Conservation (phyloP, 169 alveolate genomes). For the Theileria orientalis region DNA sequence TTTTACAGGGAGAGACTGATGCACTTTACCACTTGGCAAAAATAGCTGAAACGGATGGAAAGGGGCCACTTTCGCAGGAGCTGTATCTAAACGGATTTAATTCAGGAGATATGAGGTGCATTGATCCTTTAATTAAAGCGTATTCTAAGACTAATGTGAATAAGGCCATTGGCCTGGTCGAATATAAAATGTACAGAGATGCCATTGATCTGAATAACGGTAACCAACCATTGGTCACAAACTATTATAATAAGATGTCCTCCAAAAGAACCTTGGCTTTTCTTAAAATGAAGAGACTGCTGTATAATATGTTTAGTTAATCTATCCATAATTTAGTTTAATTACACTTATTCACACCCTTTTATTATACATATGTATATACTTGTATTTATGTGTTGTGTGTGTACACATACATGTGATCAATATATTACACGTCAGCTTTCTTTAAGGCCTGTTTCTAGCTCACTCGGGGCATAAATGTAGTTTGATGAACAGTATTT, state of each 20-base stretch:
- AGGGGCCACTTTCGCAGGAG: conserved; percentile 16
- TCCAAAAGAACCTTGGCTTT: conserved; percentile 9
- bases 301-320: conserved; percentile 5
- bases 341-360: too few species aligned
- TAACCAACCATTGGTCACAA: neutral
- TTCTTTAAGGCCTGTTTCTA: conserved; percentile 57
- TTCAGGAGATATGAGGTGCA: conserved; percentile 55
- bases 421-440: too few species aligned
- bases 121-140: conserved; percentile 31
- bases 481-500: conserved; percentile 19
- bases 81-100: conserved; percentile 48
- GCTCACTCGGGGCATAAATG: conserved; percentile 62
- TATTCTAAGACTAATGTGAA: neutral
- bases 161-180: conserved; percentile 48
- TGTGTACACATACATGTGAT: too few species aligned
- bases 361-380: too few species aligned
- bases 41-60: conserved; percentile 22
- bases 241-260: neutral
- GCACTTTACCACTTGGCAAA: conserved; percentile 24
- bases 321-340: neutral
- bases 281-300: conserved; percentile 21
- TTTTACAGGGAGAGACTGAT: conserved; percentile 35
- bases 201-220: conserved; percentile 7
- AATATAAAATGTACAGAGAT: conserved; percentile 54
- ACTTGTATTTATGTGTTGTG: too few species aligned